Conservation (phyloP, 768 basidiomycete genomes). For the Kwoniella newhampshirensis region DNA sequence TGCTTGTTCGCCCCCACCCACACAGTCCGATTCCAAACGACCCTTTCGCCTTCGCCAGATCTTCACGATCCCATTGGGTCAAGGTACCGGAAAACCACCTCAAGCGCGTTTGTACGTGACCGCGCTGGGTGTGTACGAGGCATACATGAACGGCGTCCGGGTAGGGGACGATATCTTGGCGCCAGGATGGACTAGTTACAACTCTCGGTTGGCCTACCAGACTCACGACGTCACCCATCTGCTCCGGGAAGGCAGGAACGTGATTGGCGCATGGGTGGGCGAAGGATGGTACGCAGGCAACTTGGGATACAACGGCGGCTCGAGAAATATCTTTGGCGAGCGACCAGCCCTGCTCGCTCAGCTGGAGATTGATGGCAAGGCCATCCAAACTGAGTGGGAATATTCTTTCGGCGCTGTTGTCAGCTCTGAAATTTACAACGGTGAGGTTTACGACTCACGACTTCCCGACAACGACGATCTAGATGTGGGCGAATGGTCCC, state of each 20-base stretch:
- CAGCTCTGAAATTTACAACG: slow-evolving; percentile 33
- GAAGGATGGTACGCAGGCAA: slow-evolving; percentile 31
- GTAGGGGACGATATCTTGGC: slow-evolving; percentile 26
- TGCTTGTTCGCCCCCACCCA: background rate
- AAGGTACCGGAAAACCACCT: slow-evolving; percentile 25
- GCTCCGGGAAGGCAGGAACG: background rate
- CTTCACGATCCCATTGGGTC: background rate
- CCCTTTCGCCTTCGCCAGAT: no score
- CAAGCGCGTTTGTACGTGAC: slow-evolving; percentile 30
- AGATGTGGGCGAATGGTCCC: slow-evolving; percentile 3
- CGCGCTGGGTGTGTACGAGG: slow-evolving; percentile 30
- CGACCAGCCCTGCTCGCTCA: slow-evolving; percentile 31
- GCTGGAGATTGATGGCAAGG: slow-evolving; percentile 31
- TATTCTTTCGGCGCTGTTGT: slow-evolving; percentile 17
- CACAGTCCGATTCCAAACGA: no score
- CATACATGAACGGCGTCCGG: slow-evolving; percentile 23
- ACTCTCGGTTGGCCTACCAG: slow-evolving; percentile 26
- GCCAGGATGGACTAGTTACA: slow-evolving; percentile 35
- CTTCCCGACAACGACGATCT: slow-evolving; percentile 3
- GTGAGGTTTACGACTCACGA: slow-evolving; percentile 29
- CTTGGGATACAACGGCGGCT: slow-evolving; percentile 13
- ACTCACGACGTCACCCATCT: slow-evolving; percentile 24
- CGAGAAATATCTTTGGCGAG: slow-evolving; percentile 29
- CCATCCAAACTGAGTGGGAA: slow-evolving; percentile 19
- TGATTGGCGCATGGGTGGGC: slow-evolving; percentile 15